Conservation (phyloP, 345 rosid genomes). For the Nephelium lappaceum region DNA sequence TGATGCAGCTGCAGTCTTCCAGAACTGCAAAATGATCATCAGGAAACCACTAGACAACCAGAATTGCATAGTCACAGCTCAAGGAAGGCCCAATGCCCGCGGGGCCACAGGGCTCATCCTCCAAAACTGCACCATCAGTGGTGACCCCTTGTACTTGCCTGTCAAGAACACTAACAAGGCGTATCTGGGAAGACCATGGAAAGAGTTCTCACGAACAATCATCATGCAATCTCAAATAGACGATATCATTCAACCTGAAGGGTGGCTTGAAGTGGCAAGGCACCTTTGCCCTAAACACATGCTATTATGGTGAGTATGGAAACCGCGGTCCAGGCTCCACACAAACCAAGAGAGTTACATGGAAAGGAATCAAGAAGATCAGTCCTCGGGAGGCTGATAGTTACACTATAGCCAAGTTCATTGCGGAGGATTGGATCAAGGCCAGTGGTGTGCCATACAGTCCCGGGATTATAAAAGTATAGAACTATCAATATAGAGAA, state of each 20-base stretch:
- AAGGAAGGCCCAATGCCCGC: conserved; percentile 51
- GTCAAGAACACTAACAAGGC: conserved; percentile 43
- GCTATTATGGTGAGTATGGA: conserved; percentile 55
- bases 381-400: conserved; percentile 19
- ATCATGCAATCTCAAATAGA: conserved; percentile 60
- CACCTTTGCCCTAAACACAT: conserved; percentile 47
- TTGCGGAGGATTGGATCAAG: conserved; percentile 54
- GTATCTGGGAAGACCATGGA: conserved; percentile 82
- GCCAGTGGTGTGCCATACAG: conserved; percentile 34
- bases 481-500: neutral
- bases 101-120: conserved; percentile 54
- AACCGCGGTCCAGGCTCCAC: conserved; percentile 71
- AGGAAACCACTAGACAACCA: conserved; percentile 52
- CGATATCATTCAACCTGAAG: conserved; percentile 57
- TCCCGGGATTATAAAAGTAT: neutral
- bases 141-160: conserved; percentile 37
- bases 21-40: conserved; percentile 61
- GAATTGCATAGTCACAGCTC: conserved; percentile 62
- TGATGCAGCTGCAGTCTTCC: conserved; percentile 52
- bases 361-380: conserved; percentile 58
- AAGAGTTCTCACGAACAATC: conserved; percentile 56
- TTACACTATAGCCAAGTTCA: conserved; percentile 42
- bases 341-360: conserved; percentile 43
- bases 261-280: conserved; percentile 65
- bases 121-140: conserved; percentile 63